Conservation (phyloP, 345 rosid species). For the Salix arbutifolia region DNA sequence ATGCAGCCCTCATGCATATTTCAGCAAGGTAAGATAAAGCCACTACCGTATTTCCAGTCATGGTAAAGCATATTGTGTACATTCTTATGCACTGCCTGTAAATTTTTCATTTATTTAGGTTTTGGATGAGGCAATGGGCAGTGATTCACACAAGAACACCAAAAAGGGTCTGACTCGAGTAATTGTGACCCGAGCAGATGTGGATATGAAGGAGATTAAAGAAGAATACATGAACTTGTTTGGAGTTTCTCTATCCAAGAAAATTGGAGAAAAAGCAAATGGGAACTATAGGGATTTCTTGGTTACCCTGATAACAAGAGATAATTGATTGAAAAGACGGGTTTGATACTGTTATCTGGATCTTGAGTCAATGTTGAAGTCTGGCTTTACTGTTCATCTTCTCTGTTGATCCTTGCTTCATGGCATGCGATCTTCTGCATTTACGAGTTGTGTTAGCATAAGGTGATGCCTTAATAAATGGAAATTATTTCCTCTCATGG, state of each 20-base stretch:
- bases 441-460: no score
- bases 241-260: constrained; percentile 44
- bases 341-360: not conserved
- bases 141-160: constrained; percentile 43
- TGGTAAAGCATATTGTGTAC: not conserved
- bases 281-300: constrained; percentile 82
- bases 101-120: constrained; percentile 34
- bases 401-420: not conserved
- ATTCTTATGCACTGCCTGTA: not conserved
- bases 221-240: constrained; percentile 39
- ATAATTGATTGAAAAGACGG: constrained; percentile 22
- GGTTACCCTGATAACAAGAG: constrained; percentile 49
- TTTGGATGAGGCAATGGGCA: constrained; percentile 50
- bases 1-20: constrained; percentile 53
- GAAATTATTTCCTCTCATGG: not conserved
- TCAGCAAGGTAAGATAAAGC: constrained; percentile 51
- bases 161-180: constrained; percentile 72
- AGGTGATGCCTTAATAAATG: constrained; percentile 1
- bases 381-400: not conserved
- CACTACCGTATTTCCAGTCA: no score
- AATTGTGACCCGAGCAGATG: constrained; percentile 61
- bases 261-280: constrained; percentile 46
- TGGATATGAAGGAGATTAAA: constrained; percentile 51
- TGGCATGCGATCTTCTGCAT: no score
- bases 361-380: constrained; percentile 5